Evolutionary conservation across 768 basidiomycete species (phyloP), one percentile per base, ranked within the genome.

Genomic region (Termitomyces sp.): DNA sequence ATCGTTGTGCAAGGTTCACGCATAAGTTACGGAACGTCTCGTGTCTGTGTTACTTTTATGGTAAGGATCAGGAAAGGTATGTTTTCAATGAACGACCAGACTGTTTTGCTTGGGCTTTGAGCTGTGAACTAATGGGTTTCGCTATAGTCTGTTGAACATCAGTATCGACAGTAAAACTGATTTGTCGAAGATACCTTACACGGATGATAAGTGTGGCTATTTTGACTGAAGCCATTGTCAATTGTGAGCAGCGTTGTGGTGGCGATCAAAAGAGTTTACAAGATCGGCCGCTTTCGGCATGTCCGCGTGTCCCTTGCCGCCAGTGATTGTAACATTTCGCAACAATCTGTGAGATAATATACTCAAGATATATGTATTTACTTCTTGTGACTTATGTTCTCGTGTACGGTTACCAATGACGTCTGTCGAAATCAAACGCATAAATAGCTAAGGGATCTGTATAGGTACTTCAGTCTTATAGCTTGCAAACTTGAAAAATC

Each of bases 101-200:
- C 89, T 90, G 81, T 64, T 78, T 82, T 0, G 86, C 90, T 68
- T 90, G 89, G 49, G 76, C 75, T 71, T 85, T 91, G 47, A 92
- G 72, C 51, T 78, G 77, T 31, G 77, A 71, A 53, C 86, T 85
- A 62, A 92, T 90, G 51, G 91, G 90, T 72, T 92, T 92, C 53
- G 90, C 90, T 67, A 91, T 69, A n/a, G 90, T 92, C 90, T 92
- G 57, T 34, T 12, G 34, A 36, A 59, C 31, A 41, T 50, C 42
- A 55, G 45, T 59, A 37, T 58, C 50, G 29, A 15, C 41, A 15
- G 16, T 9, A 51, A 5, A 24, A 9, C 1, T 13, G 18, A 63
- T 20, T 26, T 12, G 20, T 41, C 12, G 29, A 31, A 34, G 29
- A 24, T 54, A 37, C 45, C 57, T 3, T 44, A 74, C 86, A 75